Evolutionary conservation across 345 rosid genomes (phyloP), one percentile per base, ranked within the genome.

Genomic region (Euclidium syriacum): DNA sequence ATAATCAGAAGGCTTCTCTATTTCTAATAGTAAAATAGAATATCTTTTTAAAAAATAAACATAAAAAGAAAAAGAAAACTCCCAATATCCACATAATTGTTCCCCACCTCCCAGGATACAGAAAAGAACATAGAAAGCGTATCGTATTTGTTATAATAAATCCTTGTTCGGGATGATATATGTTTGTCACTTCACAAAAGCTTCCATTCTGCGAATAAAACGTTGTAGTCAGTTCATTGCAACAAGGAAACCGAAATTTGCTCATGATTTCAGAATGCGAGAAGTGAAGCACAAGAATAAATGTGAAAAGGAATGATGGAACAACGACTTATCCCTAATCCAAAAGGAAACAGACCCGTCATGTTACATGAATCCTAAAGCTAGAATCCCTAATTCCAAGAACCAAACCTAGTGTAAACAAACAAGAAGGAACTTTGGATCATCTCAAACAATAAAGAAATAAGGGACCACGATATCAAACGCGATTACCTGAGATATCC

Each of bases 401-500:
- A 18, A 6, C 25, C 19, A 11, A 43, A 42, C 15, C 29, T 17
- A 32, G 5, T 22, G 34, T 6, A n/a, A n/a, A n/a, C n/a, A 8
- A 18, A 55, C 44, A 7, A 4, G 17, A 14, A 29, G 4, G 2
- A 2, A 60, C 6, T 11, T 17, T 4, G 41, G 9, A n/a, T 44
- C n/a, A n/a, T n/a, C n/a, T n/a, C n/a, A n/a, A 52, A 23, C 3
- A 3, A 47, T 2, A 3, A 10, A 62, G n/a, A n/a, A n/a, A n/a
- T n/a, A n/a, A n/a, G n/a, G n/a, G n/a, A n/a, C n/a, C n/a, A n/a
- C n/a, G n/a, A n/a, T n/a, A n/a, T n/a, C n/a, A n/a, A n/a, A n/a
- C n/a, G n/a, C n/a, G n/a, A 25, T 54, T 77, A 80, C 96, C 84
- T 47, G 95, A 77, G 64, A 79, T 34, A 3, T 74, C 82, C 63